Base-by-base conservation (phyloP, 2,329 filamentous ascomycete species). In the Colletotrichum australisinense region DNA sequence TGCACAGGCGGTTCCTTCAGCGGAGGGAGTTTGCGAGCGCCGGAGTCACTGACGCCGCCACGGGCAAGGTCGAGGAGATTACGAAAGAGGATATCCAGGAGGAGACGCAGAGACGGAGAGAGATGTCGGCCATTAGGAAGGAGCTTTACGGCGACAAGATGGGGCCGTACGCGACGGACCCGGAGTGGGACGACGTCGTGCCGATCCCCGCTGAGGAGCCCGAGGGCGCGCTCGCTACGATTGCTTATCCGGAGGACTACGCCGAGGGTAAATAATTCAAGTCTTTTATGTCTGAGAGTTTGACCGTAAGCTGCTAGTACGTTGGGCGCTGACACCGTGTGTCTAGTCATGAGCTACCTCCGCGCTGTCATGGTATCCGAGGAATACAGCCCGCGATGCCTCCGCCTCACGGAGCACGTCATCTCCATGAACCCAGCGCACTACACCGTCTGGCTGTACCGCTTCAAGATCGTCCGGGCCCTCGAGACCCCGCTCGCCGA, bases 381-480 rank as follows among this genome's bases (percentile, higher is more conserved):
- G 80, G 97, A 99, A 83, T 89, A 93, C 86, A 95, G 93, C 28
- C 89, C 92, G 26, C 90, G 97, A 60, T 93, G 92, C 46, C 88
- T 99, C 56, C 89, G 87, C 38, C 90, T 99, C 75, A 99, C 97
- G 5, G 93, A 95, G 80, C 92, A 96, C 83, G 92, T 99, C 80
- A 98, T 99, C 80, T 87, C 88, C 73, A 92, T 98, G 89, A 99
- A 99, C 83, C 94, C 97, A 19, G 95, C 97, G 1, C 97, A 99
- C 86, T 99, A 99, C 85, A 99, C 97, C 19, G 96, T 98, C 74
- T 99, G 97, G 97, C 91, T 98, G 26, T 99, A 97, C 86, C 93
- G 97, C 74, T 95, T 95, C 77, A 91, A 93, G 79, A 93, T 93
- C 66, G 84, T 98, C 62, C 89, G 93, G 75, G 87, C 90, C 3